Evolutionary conservation across 2,329 filamentous ascomycete species (phyloP), one percentile per base, ranked within the genome.

Genomic region (Aphanocladium album): DNA sequence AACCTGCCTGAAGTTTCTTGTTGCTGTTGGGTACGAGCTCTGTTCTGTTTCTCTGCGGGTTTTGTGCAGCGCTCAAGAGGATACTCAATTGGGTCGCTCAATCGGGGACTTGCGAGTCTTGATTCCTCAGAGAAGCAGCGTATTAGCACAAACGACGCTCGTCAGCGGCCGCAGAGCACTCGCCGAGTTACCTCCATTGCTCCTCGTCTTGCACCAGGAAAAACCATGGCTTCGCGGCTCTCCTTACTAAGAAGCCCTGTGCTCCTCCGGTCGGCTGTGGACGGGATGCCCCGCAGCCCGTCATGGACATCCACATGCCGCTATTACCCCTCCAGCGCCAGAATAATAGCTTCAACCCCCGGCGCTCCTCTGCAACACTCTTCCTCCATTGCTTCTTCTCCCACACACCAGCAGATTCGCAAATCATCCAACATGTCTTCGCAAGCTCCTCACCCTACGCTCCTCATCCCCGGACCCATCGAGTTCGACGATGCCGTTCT

Each of bases 401-500:
- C 57, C 39, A 56, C 57, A 62, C 64, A 63, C 56, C 60, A 59
- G 57, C 65, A 64, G 25, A 65, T 60, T 58, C 69, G 62, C 59
- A 66, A 67, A 43, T 60, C 61, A 43, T 64, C 70, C 71, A 79
- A 71, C 58, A 88, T 88, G 85, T 87, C 84, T 67, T 80, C 79
- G 62, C 85, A 88, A 68, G 79, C 83, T 60, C 75, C 79, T 55
- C 85, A 88, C 71, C 77, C 85, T 47, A 88, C 93, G 60, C 82
- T 99, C 77, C 86, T 99, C 78, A 98, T 99, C 72, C 95, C 95
- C 54, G 95, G 95, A 65, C 95, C 95, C 71, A 96, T 98, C 75
- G 93, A 98, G 80, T 97, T 97, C 73, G 93, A 97, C 74, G 93
- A 98, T 93, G 92, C 88, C 52, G 93, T 98, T 63, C 86, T 97